Percentiles rank a stretch among this genome's conserved stretches.
Conservation (phyloP, 257 asterid genomes). For the Forsythia viridissima region DNA sequence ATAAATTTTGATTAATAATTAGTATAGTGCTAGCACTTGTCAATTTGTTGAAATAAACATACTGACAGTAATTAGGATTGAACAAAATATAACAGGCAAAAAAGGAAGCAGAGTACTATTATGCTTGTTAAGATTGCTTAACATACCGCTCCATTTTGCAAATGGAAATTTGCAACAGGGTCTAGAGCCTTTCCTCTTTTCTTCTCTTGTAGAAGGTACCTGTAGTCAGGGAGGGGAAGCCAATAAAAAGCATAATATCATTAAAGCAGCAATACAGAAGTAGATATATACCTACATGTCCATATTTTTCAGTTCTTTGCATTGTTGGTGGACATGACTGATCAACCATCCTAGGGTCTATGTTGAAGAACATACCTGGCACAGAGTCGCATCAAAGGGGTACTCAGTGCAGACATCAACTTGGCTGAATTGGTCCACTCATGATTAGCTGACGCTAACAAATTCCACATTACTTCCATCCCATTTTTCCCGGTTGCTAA, state of each 20-base stretch:
- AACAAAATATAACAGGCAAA: neutral
- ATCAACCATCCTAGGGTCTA: slow-evolving; percentile 14
- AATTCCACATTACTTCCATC: slow-evolving; percentile 62
- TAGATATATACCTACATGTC: neutral
- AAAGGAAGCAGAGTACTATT: neutral
- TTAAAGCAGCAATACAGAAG: neutral
- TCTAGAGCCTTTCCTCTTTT: slow-evolving; percentile 93
- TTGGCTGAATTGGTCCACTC: slow-evolving; percentile 69
- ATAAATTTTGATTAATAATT: slow-evolving; percentile 12
- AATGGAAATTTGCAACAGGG: slow-evolving; percentile 94
- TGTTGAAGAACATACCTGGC: slow-evolving; percentile 54
- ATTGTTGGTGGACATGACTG: neutral
- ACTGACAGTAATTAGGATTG: neutral
- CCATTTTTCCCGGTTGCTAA: slow-evolving; percentile 50
- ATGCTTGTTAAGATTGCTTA: slow-evolving; percentile 16
- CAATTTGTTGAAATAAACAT: neutral
- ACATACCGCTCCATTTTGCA: slow-evolving; percentile 98
- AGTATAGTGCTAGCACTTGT: neutral
- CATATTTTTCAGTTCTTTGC: neutral
- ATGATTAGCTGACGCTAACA: slow-evolving; percentile 50
- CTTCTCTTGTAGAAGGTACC: slow-evolving; percentile 90
- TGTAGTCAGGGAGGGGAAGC: slow-evolving; percentile 26
- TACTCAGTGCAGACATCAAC: slow-evolving; percentile 45
- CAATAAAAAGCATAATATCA: slow-evolving; percentile 7
- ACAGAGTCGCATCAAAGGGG: slow-evolving; percentile 84